A percentile compares a stretch with the other conserved stretches of the same genome.
These are phyloP conservation scores for Papiliotrema flavescens DNA, from an alignment of 1,284 basidiomycete genomes.

Conservation along the genomic window DNA sequence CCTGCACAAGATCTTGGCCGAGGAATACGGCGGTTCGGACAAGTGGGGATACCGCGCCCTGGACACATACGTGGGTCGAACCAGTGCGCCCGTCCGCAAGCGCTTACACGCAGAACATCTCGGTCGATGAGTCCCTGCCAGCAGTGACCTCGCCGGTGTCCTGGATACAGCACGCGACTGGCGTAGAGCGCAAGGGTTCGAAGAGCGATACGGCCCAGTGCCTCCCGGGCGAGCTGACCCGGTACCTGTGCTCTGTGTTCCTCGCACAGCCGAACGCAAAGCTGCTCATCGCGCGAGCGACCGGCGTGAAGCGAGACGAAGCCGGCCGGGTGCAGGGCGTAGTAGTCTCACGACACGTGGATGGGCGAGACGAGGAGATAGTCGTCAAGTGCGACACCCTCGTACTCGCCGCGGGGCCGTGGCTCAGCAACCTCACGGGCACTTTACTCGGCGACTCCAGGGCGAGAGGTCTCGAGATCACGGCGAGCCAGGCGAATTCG, in stretches of 20 bases:
- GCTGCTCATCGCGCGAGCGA: conserved; percentile 13
- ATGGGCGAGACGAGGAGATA: conserved; percentile 25
- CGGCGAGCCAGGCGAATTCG: conserved; percentile 47
- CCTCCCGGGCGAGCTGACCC: conserved; percentile 1
- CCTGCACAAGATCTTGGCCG: conserved; percentile 71
- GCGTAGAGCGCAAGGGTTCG: background rate
- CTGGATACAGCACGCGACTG: background rate
- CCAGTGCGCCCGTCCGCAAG: no score
- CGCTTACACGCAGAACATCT: conserved; percentile 1
- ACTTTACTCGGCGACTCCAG: conserved; percentile 51
- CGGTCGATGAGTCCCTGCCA: background rate
- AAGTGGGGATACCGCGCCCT: conserved; percentile 76
- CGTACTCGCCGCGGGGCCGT: conserved; percentile 72
- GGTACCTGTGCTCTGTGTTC: conserved; percentile 7
- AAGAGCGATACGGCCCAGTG: conserved; percentile 10
- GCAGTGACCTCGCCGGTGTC: background rate
- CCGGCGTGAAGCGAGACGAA: background rate
- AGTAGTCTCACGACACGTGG: conserved; percentile 8
- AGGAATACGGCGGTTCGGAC: conserved; percentile 61
- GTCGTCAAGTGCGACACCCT: conserved; percentile 50
- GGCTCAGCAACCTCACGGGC: conserved; percentile 61
- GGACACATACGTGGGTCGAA: conserved; percentile 33
- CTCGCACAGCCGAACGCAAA: conserved; percentile 6
- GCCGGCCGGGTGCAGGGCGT: conserved; percentile 54
- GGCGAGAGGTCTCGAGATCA: conserved; percentile 24